A percentile compares a stretch with the other conserved stretches of the same genome.
These are phyloP conservation scores for Lactifluus volemus DNA, from an alignment of 768 basidiomycete genomes.

Conservation along the genomic window DNA sequence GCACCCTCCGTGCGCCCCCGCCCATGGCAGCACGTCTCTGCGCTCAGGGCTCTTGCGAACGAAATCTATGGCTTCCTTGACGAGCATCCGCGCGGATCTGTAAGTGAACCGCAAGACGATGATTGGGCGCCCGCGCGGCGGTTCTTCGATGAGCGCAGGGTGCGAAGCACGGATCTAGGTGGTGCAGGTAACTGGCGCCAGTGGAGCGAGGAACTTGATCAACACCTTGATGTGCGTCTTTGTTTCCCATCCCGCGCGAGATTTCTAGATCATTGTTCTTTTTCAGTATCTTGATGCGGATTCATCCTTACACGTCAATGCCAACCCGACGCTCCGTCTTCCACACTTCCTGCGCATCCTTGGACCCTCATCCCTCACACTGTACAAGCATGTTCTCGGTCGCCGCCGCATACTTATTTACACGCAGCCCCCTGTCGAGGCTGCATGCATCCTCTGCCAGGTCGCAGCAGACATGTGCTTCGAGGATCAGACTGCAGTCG, in stretches of 20 bases:
- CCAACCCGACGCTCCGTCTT: constrained; percentile 59
- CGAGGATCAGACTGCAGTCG: constrained; percentile 27
- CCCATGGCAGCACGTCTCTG: constrained; percentile 66
- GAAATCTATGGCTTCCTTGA: constrained; percentile 40
- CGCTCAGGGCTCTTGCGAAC: constrained; percentile 51
- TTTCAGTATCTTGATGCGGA: neutral
- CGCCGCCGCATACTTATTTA: constrained; percentile 72
- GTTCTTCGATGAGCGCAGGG: constrained; percentile 61
- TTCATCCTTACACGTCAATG: constrained; percentile 16
- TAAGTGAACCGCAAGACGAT: constrained; percentile 39
- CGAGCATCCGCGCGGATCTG: neutral
- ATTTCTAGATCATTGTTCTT: neutral
- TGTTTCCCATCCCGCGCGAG: neutral
- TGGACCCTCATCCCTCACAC: constrained; percentile 67
- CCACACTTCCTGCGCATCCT: constrained; percentile 69
- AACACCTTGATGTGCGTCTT: neutral
- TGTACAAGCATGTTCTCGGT: constrained; percentile 73
- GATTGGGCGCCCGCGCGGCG: constrained; percentile 53
- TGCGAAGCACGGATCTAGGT: constrained; percentile 40
- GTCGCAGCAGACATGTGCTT: constrained; percentile 57
- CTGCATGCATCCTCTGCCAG: constrained; percentile 61
- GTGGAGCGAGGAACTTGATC: constrained; percentile 55
- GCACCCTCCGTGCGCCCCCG: constrained; percentile 55
- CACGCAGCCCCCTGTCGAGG: constrained; percentile 71
- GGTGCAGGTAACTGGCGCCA: constrained; percentile 56